Evolutionary conservation across 78 protist species (phyloP), one percentile per base, ranked within the genome.

Genomic region (Polysphondylium violaceum): DNA sequence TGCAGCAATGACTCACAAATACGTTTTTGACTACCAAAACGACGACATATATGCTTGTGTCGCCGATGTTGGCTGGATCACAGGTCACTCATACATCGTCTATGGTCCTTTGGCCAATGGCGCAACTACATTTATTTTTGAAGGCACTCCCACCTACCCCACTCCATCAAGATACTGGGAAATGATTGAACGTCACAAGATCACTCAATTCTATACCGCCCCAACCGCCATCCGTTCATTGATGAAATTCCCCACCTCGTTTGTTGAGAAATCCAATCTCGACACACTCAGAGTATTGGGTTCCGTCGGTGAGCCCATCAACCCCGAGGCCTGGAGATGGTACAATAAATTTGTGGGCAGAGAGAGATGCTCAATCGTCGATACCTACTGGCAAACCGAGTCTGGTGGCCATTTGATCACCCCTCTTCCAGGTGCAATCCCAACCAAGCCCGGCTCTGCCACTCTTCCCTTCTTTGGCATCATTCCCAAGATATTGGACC

Each of bases 331-430:
- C 2, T 96, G 98, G 98, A 64, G 47, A 50, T 97, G 98, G 98
- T 97, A 87, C 86, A 55, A 93, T 87, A 51, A 94, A 21, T 76
- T 91, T 25, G 97, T 98, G 17, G 99, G 99, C 16, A 72, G 83
- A 33, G 76, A 67, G 29, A 41, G 74, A 40, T 97, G 98, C 74
- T 19, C 96, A 35, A 95, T 98, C 33, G 99, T 97, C 16, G 99
- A 98, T 88, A 98, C 99, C 41, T 98, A 74, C 68, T 98, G 99
- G 99, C 99, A 98, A 76, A 98, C 99, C 8, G 99, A 98, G 86
- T 94, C 98, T 7, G 99, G 99, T 27, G 98, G 99, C 12, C 88
- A 87, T 87, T 58, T 98, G 79, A 25, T 98, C 23, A 83, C 98
- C 1, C 97, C 98, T 7, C 74, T 98, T 21, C 99, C 99, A n/a